A percentile compares a stretch with the other conserved stretches of the same genome.
phyloP scores from a whole-genome alignment of 164 flowering plant species.

The Vitis amurensis region DNA sequence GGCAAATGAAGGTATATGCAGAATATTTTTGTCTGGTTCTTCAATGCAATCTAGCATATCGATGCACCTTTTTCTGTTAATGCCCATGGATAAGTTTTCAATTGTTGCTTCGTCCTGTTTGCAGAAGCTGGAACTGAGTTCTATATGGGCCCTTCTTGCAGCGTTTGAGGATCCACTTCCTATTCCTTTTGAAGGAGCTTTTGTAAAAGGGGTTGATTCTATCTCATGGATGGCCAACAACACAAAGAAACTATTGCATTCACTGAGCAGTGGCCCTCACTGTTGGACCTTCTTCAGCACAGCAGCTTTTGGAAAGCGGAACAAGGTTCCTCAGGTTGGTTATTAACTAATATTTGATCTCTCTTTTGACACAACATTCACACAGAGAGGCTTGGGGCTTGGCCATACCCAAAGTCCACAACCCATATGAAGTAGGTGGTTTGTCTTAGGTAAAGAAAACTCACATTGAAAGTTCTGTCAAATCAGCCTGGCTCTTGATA shows the following conservation, averaged over 20 bases:
- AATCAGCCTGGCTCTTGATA: too few species aligned
- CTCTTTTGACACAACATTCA: too few species aligned
- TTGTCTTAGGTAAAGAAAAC: too few species aligned
- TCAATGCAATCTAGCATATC: background rate
- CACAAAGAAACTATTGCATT: conserved; percentile 57
- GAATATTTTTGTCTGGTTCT: background rate
- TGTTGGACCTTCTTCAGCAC: conserved; percentile 98
- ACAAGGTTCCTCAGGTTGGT: conserved; percentile 95
- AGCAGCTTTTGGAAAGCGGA: conserved; percentile 69
- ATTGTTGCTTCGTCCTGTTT: conserved; percentile 14
- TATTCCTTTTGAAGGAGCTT: conserved; percentile 86
- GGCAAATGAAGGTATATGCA: conserved; percentile 85
- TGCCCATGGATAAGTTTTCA: background rate
- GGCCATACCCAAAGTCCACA: too few species aligned
- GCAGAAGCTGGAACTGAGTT: conserved; percentile 82
- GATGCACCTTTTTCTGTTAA: conserved; percentile 4
- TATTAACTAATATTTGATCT: background rate
- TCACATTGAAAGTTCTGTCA: too few species aligned
- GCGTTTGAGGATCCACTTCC: conserved; percentile 96
- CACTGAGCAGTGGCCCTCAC: conserved; percentile 50
- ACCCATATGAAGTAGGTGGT: too few species aligned
- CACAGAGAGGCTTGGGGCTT: background rate
- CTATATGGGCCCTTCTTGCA: conserved; percentile 95
- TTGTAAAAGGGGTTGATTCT: conserved; percentile 85
- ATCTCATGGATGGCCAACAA: conserved; percentile 97